Base-by-base conservation (phyloP, 192 early-diverging fungal genomes). In the Neocallimastix lanati region DNA sequence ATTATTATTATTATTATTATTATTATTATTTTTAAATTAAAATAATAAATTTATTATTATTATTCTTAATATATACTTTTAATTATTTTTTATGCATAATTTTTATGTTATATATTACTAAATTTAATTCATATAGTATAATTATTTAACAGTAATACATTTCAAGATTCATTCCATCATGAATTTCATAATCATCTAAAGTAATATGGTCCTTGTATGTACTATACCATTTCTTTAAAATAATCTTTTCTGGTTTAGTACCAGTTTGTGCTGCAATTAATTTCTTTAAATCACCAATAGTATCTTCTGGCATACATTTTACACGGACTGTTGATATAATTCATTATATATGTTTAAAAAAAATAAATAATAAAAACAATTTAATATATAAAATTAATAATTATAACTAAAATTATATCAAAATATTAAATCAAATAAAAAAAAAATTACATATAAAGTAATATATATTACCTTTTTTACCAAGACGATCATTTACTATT, bases 121-220 rank as follows among this genome's bases (percentile, higher is more conserved):
- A 33, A 33, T 6, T 33, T 33, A 33, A 33, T 3, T 6, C 3
- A 33, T 33, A 33, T 33, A 33, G 3, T 33, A 6, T 50, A n/a
- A n/a, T 3, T 50, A 35, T 67, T 90, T 87, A 93, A 81, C 87
- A 87, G 80, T 93, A 93, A 82, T 92, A 93, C 81, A 96, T 78
- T 85, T 96, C 95, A 76, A 96, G 81, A 81, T 90, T 96, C 90
- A 94, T 94, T 38, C 94, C 94, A 79, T 96, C 93, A 78, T 95
- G 90, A 76, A 96, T 90, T 82, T 96, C 94, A 82, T 94, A 97
- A 82, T 96, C 94, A 28, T 92, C 91, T 83, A 97, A 85, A 1
- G 95, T 93, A 81, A 95, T 94, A 81, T 95, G 92, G 81, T 97
- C 94, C n/a, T 76, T 82, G 28, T 82, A 76, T 3, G 83, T 81